phyloP scores from a whole-genome alignment of 371 early-diverging fungal species.

The Actinomortierella wolfii region DNA sequence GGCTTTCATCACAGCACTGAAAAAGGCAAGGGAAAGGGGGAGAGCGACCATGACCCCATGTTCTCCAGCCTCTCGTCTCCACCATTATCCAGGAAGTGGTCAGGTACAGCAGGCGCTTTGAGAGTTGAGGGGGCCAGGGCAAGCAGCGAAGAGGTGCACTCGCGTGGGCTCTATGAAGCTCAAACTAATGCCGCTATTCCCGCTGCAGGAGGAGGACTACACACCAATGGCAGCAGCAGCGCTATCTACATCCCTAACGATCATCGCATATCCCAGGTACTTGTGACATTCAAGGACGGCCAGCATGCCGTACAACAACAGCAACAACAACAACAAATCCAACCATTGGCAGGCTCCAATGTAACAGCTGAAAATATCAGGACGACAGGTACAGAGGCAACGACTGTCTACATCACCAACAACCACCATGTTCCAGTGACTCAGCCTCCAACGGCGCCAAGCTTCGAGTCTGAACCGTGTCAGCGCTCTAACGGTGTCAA shows the following conservation, averaged over 20 bases:
- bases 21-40: too few relatives aligned
- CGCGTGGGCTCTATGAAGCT: too few relatives aligned
- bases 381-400: slow-evolving; percentile 6
- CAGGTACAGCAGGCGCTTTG: too few relatives aligned
- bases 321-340: not conserved
- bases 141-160: slow-evolving; percentile 5
- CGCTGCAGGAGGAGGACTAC: too few relatives aligned
- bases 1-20: too few relatives aligned
- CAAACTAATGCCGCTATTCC: too few relatives aligned
- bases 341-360: too few relatives aligned
- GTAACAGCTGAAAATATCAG: too few relatives aligned
- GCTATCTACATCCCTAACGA: slow-evolving; percentile 23
- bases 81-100: slow-evolving; percentile 4
- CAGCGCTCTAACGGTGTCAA: too few relatives aligned
- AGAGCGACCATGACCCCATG: not conserved
- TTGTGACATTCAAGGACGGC: slow-evolving; percentile 31
- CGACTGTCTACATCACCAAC: slow-evolving; percentile 10
- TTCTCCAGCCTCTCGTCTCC: not conserved
- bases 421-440: slow-evolving; percentile 2
- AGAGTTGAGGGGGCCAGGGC: slow-evolving; percentile 3
- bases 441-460: too few relatives aligned
- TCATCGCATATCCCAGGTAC: slow-evolving; percentile 20
- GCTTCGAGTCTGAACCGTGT: too few relatives aligned
- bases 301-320: not conserved
- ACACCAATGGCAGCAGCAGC: slow-evolving; percentile 12